A percentile compares a stretch with the other conserved stretches of the same genome.
These are phyloP conservation scores for Haplographium delicatum DNA, from an alignment of 495 filamentous ascomycete species.

Conservation along the genomic window DNA sequence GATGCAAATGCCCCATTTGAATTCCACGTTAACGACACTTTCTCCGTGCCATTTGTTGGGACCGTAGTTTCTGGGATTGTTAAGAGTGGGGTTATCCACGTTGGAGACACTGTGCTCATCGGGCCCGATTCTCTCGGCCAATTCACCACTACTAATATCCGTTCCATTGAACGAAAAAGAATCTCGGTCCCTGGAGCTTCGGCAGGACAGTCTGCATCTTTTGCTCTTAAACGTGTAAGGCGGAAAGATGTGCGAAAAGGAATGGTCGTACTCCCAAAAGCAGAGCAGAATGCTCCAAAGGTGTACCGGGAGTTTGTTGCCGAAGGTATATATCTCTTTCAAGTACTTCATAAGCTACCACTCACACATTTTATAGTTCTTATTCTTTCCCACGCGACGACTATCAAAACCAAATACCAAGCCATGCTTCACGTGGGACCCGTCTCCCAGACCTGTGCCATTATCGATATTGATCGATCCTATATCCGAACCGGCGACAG, in stretches of 20 bases:
- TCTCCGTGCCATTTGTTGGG: conserved; percentile 96
- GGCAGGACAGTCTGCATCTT: conserved; percentile 88
- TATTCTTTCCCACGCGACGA: conserved; percentile 95
- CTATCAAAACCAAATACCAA: conserved; percentile 96
- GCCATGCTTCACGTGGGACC: conserved; percentile 98
- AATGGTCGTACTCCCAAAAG: conserved; percentile 91
- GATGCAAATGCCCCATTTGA: conserved; percentile 85
- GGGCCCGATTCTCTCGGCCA: conserved; percentile 90
- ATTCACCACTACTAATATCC: conserved; percentile 83
- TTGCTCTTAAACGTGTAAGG: conserved; percentile 79
- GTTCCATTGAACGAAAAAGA: conserved; percentile 92
- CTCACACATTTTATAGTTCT: conserved; percentile 54
- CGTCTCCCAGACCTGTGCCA: conserved; percentile 90
- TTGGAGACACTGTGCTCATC: conserved; percentile 83
- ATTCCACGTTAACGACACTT: conserved; percentile 95
- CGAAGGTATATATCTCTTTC: conserved; percentile 52
- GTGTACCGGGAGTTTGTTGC: conserved; percentile 91
- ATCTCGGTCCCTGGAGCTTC: conserved; percentile 84
- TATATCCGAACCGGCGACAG: conserved; percentile 93
- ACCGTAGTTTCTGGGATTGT: conserved; percentile 95
- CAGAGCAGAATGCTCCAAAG: conserved; percentile 65
- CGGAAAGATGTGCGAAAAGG: conserved; percentile 95
- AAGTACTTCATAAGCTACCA: not conserved
- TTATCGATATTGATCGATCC: conserved; percentile 95
- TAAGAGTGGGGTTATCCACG: conserved; percentile 80